Conservation (phyloP, 2,329 filamentous ascomycete species). For the Stagonosporopsis rhizophila region DNA sequence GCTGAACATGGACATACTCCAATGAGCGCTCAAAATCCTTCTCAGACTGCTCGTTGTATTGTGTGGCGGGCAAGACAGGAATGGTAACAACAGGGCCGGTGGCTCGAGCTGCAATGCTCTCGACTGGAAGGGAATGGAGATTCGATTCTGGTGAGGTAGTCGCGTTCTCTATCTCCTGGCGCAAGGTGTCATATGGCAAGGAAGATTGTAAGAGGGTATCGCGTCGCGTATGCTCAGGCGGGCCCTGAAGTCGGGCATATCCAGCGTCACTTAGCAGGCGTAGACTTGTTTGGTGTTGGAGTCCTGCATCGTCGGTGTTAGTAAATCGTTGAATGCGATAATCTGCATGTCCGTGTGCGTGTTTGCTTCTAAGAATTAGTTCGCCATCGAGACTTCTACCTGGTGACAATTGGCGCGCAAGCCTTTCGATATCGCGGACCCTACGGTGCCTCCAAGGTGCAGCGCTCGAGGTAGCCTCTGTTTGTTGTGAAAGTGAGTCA, state of each 20-base stretch:
- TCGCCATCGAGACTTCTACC: background rate
- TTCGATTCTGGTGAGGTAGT: too few species aligned
- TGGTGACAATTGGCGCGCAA: conserved; percentile 7
- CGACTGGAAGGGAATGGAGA: background rate
- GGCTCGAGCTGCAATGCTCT: conserved; percentile 2
- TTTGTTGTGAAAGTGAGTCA: background rate
- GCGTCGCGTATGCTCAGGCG: background rate
- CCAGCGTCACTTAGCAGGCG: background rate
- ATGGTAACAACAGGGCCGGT: background rate
- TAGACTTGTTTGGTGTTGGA: background rate
- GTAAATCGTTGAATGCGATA: background rate
- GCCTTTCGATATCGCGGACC: background rate
- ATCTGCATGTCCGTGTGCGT: background rate
- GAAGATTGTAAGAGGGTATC: background rate
- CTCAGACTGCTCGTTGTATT: conserved; percentile 29
- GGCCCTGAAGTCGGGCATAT: background rate
- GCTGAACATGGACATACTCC: conserved; percentile 29
- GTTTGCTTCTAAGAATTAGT: conserved; percentile 1
- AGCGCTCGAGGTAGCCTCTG: background rate
- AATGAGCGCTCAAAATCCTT: conserved; percentile 19
- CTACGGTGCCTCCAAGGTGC: background rate
- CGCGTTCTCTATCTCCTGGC: too few species aligned
- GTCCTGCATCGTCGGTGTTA: background rate
- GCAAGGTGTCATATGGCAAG: background rate
- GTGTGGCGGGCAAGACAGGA: conserved; percentile 16